Conservation (phyloP, 192 early-diverging fungal genomes). For the Entomortierella chlamydospora region DNA sequence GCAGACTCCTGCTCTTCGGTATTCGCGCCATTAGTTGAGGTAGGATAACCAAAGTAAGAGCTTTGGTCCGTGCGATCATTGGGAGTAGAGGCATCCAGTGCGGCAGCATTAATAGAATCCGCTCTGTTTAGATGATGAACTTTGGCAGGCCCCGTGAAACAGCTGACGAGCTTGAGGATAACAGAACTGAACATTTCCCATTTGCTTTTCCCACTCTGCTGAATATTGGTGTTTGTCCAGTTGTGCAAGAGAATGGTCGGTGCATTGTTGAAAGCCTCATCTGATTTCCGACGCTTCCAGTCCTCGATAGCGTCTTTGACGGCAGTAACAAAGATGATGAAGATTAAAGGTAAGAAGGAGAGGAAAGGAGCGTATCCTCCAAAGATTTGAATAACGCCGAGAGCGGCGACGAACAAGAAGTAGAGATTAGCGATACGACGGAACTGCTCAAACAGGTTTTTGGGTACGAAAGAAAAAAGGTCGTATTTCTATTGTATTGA, state of each 20-base stretch:
- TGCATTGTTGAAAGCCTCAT: constrained; percentile 85
- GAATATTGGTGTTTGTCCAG: constrained; percentile 75
- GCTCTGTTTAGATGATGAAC: constrained; percentile 10
- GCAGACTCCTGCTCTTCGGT: constrained; percentile 22
- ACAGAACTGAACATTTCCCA: constrained; percentile 11
- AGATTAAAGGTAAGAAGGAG: constrained; percentile 83
- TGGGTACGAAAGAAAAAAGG: constrained; percentile 89
- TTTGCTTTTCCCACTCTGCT: constrained; percentile 10
- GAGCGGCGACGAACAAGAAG: constrained; percentile 89
- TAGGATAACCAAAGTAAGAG: constrained; percentile 54
- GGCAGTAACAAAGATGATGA: constrained; percentile 83
- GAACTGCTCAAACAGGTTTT: constrained; percentile 98
- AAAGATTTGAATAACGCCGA: constrained; percentile 74
- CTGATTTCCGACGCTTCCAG: constrained; percentile 84
- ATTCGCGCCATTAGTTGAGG: constrained; percentile 6
- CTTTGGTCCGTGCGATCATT: constrained; percentile 45
- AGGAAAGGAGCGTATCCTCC: constrained; percentile 78
- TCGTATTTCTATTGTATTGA: constrained; percentile 82
- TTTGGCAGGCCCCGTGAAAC: not conserved
- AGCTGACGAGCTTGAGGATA: constrained; percentile 13
- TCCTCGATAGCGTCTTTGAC: constrained; percentile 96
- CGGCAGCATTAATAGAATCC: constrained; percentile 34
- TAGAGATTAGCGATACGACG: constrained; percentile 95
- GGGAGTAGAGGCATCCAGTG: constrained; percentile 16
- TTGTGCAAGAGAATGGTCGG: constrained; percentile 61